Conservation (phyloP, 495 filamentous ascomycete genomes). For the Hypoxylon fuscum region DNA sequence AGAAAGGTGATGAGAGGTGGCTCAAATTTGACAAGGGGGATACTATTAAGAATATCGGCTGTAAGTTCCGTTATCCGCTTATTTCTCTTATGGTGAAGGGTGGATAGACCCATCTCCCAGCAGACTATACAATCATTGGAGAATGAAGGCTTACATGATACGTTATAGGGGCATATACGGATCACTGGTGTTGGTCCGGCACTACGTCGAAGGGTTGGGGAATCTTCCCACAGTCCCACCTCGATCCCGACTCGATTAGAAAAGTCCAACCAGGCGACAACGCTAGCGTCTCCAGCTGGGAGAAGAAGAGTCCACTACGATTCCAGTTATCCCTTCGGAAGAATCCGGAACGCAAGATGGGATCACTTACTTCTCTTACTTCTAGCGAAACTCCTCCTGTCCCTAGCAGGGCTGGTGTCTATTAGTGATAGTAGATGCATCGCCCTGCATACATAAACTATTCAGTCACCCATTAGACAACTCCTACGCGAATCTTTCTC, state of each 20-base stretch:
- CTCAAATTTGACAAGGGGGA: constrained; percentile 59
- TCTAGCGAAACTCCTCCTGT: constrained; percentile 25
- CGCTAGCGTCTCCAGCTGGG: constrained; percentile 44
- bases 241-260: constrained; percentile 47
- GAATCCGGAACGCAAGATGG: constrained; percentile 36
- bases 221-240: constrained; percentile 54
- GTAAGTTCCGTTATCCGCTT: constrained; percentile 46
- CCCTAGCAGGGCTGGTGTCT: constrained; percentile 32
- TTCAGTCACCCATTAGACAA: too few species aligned
- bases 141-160: background rate
- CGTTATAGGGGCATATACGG: constrained; percentile 41
- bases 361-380: constrained; percentile 21
- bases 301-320: constrained; percentile 40
- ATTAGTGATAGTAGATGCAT: constrained; percentile 17
- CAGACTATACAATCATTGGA: background rate
- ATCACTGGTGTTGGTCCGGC: constrained; percentile 63
- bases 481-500: too few species aligned
- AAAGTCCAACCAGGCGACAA: constrained; percentile 38
- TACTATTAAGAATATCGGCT: constrained; percentile 55
- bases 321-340: constrained; percentile 46
- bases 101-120: background rate
- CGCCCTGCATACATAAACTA: background rate
- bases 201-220: constrained; percentile 56
- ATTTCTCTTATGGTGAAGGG: too few species aligned
- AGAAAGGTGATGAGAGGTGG: constrained; percentile 55